Percentiles rank a stretch among this genome's conserved stretches.
Evolutionary conservation across 257 asterid species (phyloP).

Genomic region (Avicennia marina): DNA sequence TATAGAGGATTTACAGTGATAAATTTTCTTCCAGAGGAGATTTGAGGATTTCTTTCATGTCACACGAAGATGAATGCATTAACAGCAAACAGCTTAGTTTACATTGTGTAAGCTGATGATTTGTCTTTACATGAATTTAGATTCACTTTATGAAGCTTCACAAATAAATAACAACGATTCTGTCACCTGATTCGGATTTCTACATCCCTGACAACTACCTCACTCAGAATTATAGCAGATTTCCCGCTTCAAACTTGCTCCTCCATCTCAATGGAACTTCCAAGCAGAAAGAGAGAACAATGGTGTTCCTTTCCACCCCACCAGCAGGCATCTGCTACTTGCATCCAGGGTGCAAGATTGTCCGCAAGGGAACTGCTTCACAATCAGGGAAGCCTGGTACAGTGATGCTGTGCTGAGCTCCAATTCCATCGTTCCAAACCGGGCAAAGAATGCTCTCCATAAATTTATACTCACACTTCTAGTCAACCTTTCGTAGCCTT

Average conservation of each 20-base stretch:
- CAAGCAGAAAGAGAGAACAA: constrained; percentile 37
- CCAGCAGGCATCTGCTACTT: constrained; percentile 21
- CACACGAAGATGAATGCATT: too few species aligned
- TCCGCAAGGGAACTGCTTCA: constrained; percentile 24
- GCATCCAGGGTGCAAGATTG: constrained; percentile 17
- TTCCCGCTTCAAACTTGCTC: background rate
- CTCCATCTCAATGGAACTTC: constrained; percentile 25
- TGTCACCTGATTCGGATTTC: too few species aligned
- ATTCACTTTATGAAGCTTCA: too few species aligned
- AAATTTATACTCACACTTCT: constrained; percentile 30
- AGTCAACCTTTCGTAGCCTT: constrained; percentile 22
- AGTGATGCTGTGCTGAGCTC: constrained; percentile 29
- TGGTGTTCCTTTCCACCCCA: constrained; percentile 48
- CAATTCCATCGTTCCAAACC: constrained; percentile 37
- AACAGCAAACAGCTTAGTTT: too few species aligned
- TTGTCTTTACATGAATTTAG: too few species aligned
- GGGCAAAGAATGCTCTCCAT: constrained; percentile 33
- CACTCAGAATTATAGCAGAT: background rate
- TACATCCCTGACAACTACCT: too few species aligned
- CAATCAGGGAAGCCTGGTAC: constrained; percentile 35
- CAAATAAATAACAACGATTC: too few species aligned
- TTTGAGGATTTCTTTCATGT: too few species aligned
- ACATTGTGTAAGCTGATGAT: too few species aligned
- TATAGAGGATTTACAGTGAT: too few species aligned
- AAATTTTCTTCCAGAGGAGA: too few species aligned